Conservation (phyloP, 805 yeast species). For the Candida taoyuanica region DNA sequence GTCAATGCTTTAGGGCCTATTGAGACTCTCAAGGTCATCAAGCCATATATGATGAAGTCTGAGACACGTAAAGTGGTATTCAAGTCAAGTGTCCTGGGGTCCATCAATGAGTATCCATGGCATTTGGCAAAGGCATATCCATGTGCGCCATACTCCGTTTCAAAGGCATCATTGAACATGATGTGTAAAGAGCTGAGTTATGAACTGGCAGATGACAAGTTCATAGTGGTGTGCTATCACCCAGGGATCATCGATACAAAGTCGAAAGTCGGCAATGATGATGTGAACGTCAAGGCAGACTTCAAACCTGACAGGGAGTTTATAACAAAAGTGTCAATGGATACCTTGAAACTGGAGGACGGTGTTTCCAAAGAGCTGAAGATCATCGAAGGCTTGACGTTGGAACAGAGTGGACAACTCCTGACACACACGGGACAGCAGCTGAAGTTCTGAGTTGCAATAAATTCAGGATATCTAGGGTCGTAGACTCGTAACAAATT, state of each 20-base stretch:
- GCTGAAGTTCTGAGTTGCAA: slow-evolving; percentile 12
- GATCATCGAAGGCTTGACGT: slow-evolving; percentile 12
- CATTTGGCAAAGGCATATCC: slow-evolving; percentile 17
- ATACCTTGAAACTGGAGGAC: slow-evolving; percentile 12
- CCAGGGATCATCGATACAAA: slow-evolving; percentile 27
- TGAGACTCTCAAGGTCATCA: slow-evolving; percentile 27
- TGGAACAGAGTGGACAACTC: slow-evolving; percentile 20
- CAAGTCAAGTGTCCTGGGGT: slow-evolving; percentile 29
- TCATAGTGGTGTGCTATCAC: slow-evolving; percentile 26
- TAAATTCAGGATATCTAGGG: too few relatives aligned
- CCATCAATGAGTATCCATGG: slow-evolving; percentile 22
- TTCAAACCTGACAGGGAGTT: slow-evolving; percentile 15
- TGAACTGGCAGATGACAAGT: slow-evolving; percentile 26
- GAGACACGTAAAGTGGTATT: slow-evolving; percentile 28
- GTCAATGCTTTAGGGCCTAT: slow-evolving; percentile 32
- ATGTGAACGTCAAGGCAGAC: slow-evolving; percentile 13
- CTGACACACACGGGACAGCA: slow-evolving; percentile 17
- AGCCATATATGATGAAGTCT: slow-evolving; percentile 27
- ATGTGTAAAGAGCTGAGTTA: slow-evolving; percentile 24
- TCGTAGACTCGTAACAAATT: not conserved
- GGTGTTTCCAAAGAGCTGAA: slow-evolving; percentile 18
- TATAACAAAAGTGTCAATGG: slow-evolving; percentile 7
- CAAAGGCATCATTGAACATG: slow-evolving; percentile 35
- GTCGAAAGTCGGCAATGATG: slow-evolving; percentile 13
- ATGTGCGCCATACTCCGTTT: slow-evolving; percentile 31